These are phyloP conservation scores for Tephrocybe sp. DNA, from an alignment of 768 basidiomycete genomes.

Conservation along the genomic window DNA sequence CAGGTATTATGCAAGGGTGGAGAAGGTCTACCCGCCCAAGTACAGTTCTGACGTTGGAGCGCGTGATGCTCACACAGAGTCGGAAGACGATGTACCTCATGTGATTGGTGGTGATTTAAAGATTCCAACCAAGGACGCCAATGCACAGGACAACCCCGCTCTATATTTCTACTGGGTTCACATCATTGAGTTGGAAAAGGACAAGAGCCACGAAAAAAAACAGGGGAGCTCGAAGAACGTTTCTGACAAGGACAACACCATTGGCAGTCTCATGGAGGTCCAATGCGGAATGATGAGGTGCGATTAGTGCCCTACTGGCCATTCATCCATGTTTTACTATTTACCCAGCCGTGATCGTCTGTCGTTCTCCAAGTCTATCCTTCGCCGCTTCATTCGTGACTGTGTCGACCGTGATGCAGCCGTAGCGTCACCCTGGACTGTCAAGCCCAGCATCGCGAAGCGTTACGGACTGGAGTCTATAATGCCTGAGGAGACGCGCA, in stretches of 20 bases:
- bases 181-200: slow-evolving; percentile 75
- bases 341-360: slow-evolving; percentile 83
- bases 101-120: slow-evolving; percentile 79
- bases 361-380: slow-evolving; percentile 94
- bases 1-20: slow-evolving; percentile 82
- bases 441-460: slow-evolving; percentile 81
- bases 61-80: slow-evolving; percentile 51
- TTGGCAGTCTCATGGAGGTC: slow-evolving; percentile 83
- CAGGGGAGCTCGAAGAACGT: slow-evolving; percentile 54
- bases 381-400: slow-evolving; percentile 94
- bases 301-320: slow-evolving; percentile 14
- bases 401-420: slow-evolving; percentile 92
- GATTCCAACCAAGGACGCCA: slow-evolving; percentile 68
- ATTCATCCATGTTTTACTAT: neutral
- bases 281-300: slow-evolving; percentile 80
- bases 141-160: slow-evolving; percentile 71
- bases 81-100: slow-evolving; percentile 61
- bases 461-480: slow-evolving; percentile 82
- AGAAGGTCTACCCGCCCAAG: slow-evolving; percentile 74
- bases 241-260: slow-evolving; percentile 59
- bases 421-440: slow-evolving; percentile 94
- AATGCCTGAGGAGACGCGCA: slow-evolving; percentile 84
- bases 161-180: slow-evolving; percentile 89
- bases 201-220: slow-evolving; percentile 63
- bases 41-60: slow-evolving; percentile 44